Evolutionary conservation across 768 basidiomycete species (phyloP), one percentile per base, ranked within the genome.

Genomic region (Phaffia tasmanica): DNA sequence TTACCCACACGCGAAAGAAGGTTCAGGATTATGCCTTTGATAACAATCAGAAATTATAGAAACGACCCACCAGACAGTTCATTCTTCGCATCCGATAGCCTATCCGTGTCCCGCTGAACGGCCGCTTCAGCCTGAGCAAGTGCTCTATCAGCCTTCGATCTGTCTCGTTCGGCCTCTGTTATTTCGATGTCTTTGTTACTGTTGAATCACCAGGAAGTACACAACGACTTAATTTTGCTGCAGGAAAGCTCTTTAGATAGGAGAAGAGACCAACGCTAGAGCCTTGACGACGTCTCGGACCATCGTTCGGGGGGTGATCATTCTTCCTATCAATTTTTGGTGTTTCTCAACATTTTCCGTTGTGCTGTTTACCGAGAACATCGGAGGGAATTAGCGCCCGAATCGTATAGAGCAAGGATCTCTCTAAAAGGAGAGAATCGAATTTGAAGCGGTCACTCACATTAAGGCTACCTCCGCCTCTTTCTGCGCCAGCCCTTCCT

Each of bases 131-230:
- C 77, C 16, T 82, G 81, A 63, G 87, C 85, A 5, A 88, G 75
- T 50, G 79, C 79, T 60, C 81, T 80, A 72, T 83, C 85, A 2
- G 81, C 81, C 1, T 77, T 73, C 11, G 79, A 76, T 29, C 79
- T 74, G 29, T 82, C 72, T 5, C 74, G 71, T 63, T 80, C 79
- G 19, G 77, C 76, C 48, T 82, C 81, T 2, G 74, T 73, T 57
- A 84, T 79, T 65, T 86, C 85, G 3, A 78, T 76, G 65, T 92
- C 89, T 72, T 85, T 86, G 62, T 83, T 80, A 29, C 90, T 94
- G 67, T 51, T 56, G 54, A 9, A 47, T 60, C 5, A 70, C 57
- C 35, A 42, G 25, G 42, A 16, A 51, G 25, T 21, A 61, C 35
- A 21, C 30, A 60, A 47, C 2, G 58, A 25, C 3, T 62, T 51